Base-by-base conservation (phyloP, 768 basidiomycete species). In the Trametes cinnabarina region DNA sequence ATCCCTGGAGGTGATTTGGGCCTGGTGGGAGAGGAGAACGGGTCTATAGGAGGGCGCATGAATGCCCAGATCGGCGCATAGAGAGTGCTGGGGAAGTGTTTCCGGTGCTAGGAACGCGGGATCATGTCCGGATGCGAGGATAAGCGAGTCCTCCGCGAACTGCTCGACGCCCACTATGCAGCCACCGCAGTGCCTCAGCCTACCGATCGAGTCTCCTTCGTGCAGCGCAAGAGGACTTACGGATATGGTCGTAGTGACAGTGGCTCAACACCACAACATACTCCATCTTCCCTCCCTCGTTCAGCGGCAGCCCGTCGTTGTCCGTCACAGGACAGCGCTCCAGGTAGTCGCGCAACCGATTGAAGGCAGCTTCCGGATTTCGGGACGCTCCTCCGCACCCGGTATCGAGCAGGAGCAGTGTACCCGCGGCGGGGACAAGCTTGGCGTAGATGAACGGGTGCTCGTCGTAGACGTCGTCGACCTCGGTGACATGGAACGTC, bases 201-300 rank as follows among this genome's bases (percentile, higher is more conserved):
- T 11, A 44, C 15, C 19, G n/a, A n/a, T n/a, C 23, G 15, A 40
- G 40, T 23, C 28, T 19, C 14, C 9, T 4, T 23, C 6, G 30
- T 2, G 49, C 47, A n/a, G 25, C n/a, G 15, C 3, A 11, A 37
- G 34, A 50, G 22, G 40, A 74, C 81, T 50, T 66, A 83, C 82
- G 69, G 34, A 84, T 84, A 61, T 83, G 82, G 61, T 84, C 83
- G 60, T 81, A 83, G 60, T 84, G 83, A 56, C 81, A 82, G 64
- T 83, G 82, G 11, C 76, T 82, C 40, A 76, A 69, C 20, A 79
- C 77, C 9, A 83, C 74, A 35, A 81, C 63, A 57, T 84, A 84
- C 35, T 66, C 63, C 74, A 79, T 65, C 44, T 57, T 64, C 10
- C 76, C 75, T 3, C 64, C 70, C 41, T 68, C 66, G 58, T 84